Evolutionary conservation across 495 filamentous ascomycete species (phyloP).

Genomic region (Umbilicaria muhlenbergii): DNA sequence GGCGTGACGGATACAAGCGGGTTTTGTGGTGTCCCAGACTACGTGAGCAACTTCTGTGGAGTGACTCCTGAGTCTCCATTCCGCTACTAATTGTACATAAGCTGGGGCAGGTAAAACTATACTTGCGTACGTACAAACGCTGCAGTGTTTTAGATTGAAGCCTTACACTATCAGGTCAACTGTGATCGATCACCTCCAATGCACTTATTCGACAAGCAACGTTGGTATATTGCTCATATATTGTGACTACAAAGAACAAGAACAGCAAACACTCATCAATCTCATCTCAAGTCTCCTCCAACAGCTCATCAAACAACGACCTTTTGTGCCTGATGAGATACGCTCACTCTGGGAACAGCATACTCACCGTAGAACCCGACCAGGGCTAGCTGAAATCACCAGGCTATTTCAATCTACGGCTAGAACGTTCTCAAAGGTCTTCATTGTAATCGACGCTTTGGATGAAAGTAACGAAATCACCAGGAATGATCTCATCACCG

Average conservation of each 20-base stretch:
- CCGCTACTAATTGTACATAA: too few relatives aligned
- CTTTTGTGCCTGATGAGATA: background rate
- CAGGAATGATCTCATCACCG: conserved; percentile 1
- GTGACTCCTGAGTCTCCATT: too few relatives aligned
- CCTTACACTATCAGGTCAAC: too few relatives aligned
- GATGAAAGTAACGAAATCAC: conserved; percentile 13
- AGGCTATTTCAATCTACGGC: background rate
- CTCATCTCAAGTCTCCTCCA: conserved; percentile 3
- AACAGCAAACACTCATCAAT: conserved; percentile 1
- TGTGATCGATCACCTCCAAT: too few relatives aligned
- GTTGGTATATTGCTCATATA: too few relatives aligned
- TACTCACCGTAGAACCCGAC: background rate
- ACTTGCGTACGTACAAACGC: too few relatives aligned
- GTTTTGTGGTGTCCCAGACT: too few relatives aligned
- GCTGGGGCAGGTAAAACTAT: too few relatives aligned
- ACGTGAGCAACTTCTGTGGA: too few relatives aligned
- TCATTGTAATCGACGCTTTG: conserved; percentile 14
- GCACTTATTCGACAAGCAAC: too few relatives aligned
- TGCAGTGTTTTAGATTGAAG: too few relatives aligned
- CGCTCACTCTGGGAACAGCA: background rate
- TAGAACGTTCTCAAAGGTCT: background rate
- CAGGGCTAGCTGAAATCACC: background rate
- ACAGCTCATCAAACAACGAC: background rate
- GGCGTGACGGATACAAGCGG: too few relatives aligned
- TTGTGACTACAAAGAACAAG: conserved; percentile 7